Evolutionary conservation across 1,139 yeast genomes (phyloP).

Genomic region (Groenewaldozyma sp.): DNA sequence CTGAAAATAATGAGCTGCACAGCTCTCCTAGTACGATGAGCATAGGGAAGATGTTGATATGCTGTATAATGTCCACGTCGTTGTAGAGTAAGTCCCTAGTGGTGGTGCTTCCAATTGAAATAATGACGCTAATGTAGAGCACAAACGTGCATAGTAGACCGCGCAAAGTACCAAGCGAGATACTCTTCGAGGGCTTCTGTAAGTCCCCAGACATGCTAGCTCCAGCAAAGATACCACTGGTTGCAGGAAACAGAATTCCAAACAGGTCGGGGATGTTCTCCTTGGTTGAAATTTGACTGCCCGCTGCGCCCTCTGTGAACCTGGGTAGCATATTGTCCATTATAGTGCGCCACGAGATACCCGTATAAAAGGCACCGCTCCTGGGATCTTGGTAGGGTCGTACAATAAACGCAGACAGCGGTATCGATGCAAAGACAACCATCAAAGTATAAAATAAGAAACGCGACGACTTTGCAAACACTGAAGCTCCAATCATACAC

Average conservation of each 20-base stretch:
- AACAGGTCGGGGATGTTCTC: constrained; percentile 79
- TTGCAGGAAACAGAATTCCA: constrained; percentile 95
- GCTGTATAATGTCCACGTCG: constrained; percentile 79
- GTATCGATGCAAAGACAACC: constrained; percentile 71
- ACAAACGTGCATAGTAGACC: constrained; percentile 70
- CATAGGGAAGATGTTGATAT: constrained; percentile 61
- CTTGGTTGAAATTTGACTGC: constrained; percentile 54
- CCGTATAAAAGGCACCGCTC: constrained; percentile 50
- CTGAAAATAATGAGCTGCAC: constrained; percentile 82
- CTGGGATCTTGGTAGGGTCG: constrained; percentile 47
- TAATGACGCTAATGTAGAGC: constrained; percentile 64
- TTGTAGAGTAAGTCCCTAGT: constrained; percentile 67
- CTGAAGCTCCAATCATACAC: constrained; percentile 72
- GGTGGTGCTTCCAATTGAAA: constrained; percentile 68
- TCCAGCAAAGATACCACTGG: constrained; percentile 98
- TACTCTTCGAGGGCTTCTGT: constrained; percentile 71
- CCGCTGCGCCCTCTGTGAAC: constrained; percentile 87
- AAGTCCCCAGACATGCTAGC: constrained; percentile 98
- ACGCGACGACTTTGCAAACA: constrained; percentile 80
- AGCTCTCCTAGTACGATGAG: constrained; percentile 79
- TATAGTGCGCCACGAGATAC: constrained; percentile 60
- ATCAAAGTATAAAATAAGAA: constrained; percentile 60
- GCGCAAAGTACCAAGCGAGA: constrained; percentile 81
- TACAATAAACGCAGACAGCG: constrained; percentile 61
- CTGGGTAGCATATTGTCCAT: constrained; percentile 60